Base-by-base conservation (phyloP, 176 grass and related monocot species). In the Luzula sylvatica region DNA sequence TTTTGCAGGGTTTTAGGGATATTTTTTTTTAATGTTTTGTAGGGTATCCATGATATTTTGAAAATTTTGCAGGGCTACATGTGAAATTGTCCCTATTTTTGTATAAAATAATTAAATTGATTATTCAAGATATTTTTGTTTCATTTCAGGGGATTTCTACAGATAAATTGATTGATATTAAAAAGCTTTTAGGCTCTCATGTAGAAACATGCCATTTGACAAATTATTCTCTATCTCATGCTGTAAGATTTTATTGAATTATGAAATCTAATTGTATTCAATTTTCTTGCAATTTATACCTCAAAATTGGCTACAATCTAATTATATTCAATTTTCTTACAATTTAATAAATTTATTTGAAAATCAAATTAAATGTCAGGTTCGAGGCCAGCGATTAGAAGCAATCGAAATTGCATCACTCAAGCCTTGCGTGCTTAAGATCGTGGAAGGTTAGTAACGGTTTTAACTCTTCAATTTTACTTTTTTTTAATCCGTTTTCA, bases 171-270 rank as follows among this genome's bases (percentile, higher is more conserved):
- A 57, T 98, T 61, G 93, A 92, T 80, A 75, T 98, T 51, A 65
- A 70, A 72, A 98, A 71, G 78, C 65, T 98, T 35, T 56, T 98
- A 42, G 69, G 59, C 35, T 86, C 81, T 4, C 83, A 92, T 42
- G 82, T 83, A 53, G 78, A 87, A 47, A 98, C 93, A 17, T 98
- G 93, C 5, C 86, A 98, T 48, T 56, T 98, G 19, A 98, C 93
- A 13, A 92, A 87, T 35, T 98, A 98, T 61, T 87, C 93, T 29
- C 73, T 98, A 55, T 70, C 73, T 20, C 93, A 98, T 62, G 67
- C 68, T 85, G 93, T 98, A 98, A 35, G 4, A 15, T 73, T 18
- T 26, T 20, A 32, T 50, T 20, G 38, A 11, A 16, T 42, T 12
- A 1, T 42, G 38, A 8, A 26, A 32, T 12, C 16, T 67, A 2